phyloP scores from a whole-genome alignment of 2,329 filamentous ascomycete genomes.

The Fusarium sp. region DNA sequence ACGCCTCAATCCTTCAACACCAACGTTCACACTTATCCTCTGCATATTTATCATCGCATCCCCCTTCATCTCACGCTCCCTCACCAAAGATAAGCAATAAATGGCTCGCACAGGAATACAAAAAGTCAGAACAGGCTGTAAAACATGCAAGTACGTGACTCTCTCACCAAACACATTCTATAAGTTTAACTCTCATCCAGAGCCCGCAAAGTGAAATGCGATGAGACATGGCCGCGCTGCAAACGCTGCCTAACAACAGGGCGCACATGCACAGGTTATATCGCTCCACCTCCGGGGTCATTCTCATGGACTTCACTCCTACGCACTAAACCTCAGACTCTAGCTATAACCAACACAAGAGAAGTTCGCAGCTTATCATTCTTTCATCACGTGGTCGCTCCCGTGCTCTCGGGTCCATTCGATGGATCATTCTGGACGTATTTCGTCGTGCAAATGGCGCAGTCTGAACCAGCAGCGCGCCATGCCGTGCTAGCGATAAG shows the following conservation, averaged over 20 bases:
- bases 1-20: conserved; percentile 1
- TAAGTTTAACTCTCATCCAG: conserved; percentile 42
- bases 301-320: conserved; percentile 51
- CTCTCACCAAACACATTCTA: neutral
- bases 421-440: conserved; percentile 54
- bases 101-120: conserved; percentile 29
- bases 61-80: neutral
- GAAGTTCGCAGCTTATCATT: conserved; percentile 50
- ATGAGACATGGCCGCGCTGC: conserved; percentile 62
- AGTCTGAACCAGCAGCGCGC: conserved; percentile 49
- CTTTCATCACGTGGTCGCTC: conserved; percentile 51
- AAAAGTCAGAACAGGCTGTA: conserved; percentile 59
- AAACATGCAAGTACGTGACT: conserved; percentile 62
- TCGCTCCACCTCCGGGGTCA: conserved; percentile 43
- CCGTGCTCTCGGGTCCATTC: conserved; percentile 48
- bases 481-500: conserved; percentile 53
- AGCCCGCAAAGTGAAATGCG: conserved; percentile 66
- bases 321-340: conserved; percentile 29
- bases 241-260: conserved; percentile 61
- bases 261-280: conserved; percentile 64
- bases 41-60: neutral
- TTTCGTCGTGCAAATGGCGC: conserved; percentile 50
- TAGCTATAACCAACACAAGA: conserved; percentile 34
- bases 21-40: neutral
- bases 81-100: no score